These are phyloP conservation scores for Botryotinia calthae DNA, from an alignment of 2,329 filamentous ascomycete species.

Conservation along the genomic window DNA sequence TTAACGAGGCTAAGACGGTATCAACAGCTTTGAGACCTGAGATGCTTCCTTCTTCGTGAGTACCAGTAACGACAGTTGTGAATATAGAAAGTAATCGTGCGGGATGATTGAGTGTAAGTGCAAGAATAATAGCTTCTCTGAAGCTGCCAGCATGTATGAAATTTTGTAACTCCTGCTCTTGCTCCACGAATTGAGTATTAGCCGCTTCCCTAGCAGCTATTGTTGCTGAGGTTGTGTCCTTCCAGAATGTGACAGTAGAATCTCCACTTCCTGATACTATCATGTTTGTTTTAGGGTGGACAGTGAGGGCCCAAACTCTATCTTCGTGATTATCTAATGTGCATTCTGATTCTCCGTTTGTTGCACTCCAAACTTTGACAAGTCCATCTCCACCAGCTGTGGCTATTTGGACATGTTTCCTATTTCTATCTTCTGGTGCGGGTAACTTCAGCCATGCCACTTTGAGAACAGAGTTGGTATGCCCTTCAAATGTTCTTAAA, in stretches of 20 bases:
- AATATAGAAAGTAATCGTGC: conserved; percentile 82
- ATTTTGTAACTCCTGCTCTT: conserved; percentile 92
- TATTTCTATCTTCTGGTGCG: conserved; percentile 48
- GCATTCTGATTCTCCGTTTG: conserved; percentile 77
- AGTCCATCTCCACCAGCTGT: conserved; percentile 91
- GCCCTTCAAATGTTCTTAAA: conserved; percentile 89
- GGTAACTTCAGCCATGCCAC: conserved; percentile 76
- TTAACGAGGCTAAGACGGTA: conserved; percentile 73
- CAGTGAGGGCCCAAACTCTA: conserved; percentile 85
- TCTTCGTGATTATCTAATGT: conserved; percentile 97
- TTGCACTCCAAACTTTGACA: conserved; percentile 93
- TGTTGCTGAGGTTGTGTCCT: conserved; percentile 81
- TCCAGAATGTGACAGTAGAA: conserved; percentile 93
- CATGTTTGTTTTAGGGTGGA: conserved; percentile 65
- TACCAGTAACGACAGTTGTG: conserved; percentile 69
- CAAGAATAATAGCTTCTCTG: conserved; percentile 87
- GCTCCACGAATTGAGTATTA: conserved; percentile 78
- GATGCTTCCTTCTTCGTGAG: conserved; percentile 60
- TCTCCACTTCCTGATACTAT: conserved; percentile 91
- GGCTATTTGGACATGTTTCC: conserved; percentile 68
- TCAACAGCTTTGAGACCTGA: conserved; percentile 72
- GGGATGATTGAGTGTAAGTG: conserved; percentile 91
- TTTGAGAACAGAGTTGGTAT: conserved; percentile 93
- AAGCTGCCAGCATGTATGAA: conserved; percentile 86
- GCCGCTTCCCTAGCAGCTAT: conserved; percentile 71